phyloP scores from a whole-genome alignment of 176 grass and related monocot genomes.

The Paspalum notatum region DNA sequence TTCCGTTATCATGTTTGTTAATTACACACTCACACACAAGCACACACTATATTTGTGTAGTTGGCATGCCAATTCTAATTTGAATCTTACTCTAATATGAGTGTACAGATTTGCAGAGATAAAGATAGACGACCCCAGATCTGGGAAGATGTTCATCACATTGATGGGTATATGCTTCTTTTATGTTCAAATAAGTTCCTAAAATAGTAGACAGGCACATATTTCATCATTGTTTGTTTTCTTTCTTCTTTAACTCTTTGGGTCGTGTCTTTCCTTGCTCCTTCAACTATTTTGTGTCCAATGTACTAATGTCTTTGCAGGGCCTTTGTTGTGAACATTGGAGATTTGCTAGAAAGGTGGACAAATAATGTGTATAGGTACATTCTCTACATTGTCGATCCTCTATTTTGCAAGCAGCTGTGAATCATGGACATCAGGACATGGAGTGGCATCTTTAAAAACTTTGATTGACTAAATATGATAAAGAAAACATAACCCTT shows the following conservation, averaged over 20 bases:
- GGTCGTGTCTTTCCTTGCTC: no score
- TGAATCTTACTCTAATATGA: neutral
- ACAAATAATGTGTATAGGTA: neutral
- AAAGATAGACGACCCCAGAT: slow-evolving; percentile 66
- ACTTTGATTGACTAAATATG: neutral
- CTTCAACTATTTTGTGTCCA: no score
- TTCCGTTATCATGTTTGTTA: neutral
- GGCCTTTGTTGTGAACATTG: no score
- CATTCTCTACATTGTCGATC: neutral
- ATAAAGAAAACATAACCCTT: neutral
- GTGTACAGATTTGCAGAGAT: slow-evolving; percentile 71
- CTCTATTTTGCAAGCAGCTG: neutral
- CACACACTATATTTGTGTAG: neutral
- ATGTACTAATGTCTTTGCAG: no score
- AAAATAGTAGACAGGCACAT: neutral
- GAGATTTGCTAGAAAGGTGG: no score
- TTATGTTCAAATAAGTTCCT: neutral
- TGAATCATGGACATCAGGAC: neutral
- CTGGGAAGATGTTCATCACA: slow-evolving; percentile 75
- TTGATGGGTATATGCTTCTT: slow-evolving; percentile 58
- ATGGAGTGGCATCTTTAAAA: neutral
- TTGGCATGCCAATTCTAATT: neutral
- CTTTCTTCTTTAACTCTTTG: neutral
- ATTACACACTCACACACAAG: neutral
- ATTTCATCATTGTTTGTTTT: neutral